Percentiles rank a stretch among this genome's conserved stretches.
These are phyloP conservation scores for Bathelium albidoporum DNA, from an alignment of 495 filamentous ascomycete species.

Conservation along the genomic window DNA sequence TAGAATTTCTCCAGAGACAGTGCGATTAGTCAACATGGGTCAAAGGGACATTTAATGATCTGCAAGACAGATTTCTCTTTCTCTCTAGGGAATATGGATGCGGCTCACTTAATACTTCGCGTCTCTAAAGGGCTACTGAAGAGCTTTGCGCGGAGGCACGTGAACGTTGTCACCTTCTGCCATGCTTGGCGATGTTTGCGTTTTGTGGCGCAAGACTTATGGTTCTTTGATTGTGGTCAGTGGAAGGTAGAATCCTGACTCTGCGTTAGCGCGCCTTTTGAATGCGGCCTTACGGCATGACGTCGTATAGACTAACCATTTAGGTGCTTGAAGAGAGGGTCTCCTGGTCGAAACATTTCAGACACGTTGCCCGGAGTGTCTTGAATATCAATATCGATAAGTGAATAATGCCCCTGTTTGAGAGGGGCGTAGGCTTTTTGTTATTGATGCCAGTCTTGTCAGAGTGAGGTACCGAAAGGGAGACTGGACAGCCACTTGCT, in stretches of 20 bases:
- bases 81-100: neutral
- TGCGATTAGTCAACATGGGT: neutral
- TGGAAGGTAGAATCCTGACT: neutral
- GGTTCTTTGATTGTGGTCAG: neutral
- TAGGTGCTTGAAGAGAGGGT: neutral
- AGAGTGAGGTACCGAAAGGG: neutral
- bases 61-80: neutral
- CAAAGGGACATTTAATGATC: neutral
- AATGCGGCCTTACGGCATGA: neutral
- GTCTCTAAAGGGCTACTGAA: neutral
- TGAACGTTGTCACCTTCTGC: neutral
- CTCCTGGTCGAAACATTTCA: neutral
- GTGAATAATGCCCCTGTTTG: neutral
- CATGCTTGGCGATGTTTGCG: neutral
- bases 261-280: neutral
- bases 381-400: too few relatives aligned
- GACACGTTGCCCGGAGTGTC: too few relatives aligned
- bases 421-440: neutral
- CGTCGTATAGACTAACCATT: neutral
- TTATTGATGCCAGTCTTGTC: neutral
- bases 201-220: neutral
- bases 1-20: neutral
- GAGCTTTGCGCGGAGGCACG: neutral
- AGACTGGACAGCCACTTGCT: neutral
- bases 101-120: neutral